phyloP scores from a whole-genome alignment of 768 basidiomycete species.

The Cyclocybe aegerita region DNA sequence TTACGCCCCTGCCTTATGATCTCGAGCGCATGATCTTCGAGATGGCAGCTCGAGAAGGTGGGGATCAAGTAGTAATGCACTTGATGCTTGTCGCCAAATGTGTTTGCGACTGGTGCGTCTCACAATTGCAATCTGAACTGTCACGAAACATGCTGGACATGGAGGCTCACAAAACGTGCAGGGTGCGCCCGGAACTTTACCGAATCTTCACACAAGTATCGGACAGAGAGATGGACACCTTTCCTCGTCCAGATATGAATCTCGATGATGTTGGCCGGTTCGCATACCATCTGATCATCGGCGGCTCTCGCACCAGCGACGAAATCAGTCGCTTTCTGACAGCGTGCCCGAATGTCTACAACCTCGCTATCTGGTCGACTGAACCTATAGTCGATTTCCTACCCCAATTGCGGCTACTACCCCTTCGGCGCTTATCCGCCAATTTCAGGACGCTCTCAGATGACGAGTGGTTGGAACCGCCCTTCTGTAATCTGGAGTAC shows the following conservation, averaged over 20 bases:
- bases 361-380: neutral
- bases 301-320: neutral
- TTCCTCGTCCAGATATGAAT: neutral
- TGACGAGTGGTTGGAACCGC: neutral
- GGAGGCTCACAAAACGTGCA: neutral
- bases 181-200: neutral
- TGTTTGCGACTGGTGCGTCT: neutral
- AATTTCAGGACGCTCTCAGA: neutral
- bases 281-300: neutral
- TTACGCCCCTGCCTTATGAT: neutral
- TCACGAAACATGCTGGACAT: no score
- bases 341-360: neutral
- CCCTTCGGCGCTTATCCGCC: neutral
- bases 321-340: neutral
- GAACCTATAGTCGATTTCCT: neutral
- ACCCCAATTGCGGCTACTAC: neutral
- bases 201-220: neutral
- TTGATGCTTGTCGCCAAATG: neutral
- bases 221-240: neutral
- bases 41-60: neutral
- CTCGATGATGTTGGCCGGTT: constrained; percentile 1
- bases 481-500: constrained; percentile 1
- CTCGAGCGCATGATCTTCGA: constrained; percentile 5
- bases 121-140: neutral
- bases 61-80: neutral